phyloP scores from a whole-genome alignment of 345 rosid species.

The Populus davidiana region DNA sequence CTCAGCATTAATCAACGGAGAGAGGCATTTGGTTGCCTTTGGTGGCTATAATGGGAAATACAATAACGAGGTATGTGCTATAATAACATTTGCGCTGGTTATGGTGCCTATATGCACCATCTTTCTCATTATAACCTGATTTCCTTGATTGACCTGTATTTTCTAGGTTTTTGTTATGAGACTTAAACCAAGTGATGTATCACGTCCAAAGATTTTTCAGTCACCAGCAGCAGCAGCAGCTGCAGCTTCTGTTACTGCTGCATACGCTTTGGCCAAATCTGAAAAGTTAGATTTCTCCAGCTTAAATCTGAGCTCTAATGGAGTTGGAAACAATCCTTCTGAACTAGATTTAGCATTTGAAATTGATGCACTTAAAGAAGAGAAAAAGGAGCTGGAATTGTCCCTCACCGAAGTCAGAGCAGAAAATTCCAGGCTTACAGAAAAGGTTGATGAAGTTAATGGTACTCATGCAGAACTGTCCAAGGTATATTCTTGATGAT shows the following conservation, averaged over 20 bases:
- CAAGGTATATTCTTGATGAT: conserved; percentile 43
- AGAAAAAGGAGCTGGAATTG: conserved; percentile 53
- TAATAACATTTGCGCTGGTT: not conserved
- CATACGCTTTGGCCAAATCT: conserved; percentile 86
- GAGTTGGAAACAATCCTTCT: conserved; percentile 28
- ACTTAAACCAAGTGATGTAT: conserved; percentile 62
- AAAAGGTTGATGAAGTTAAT: conserved; percentile 73
- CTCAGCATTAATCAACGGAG: conserved; percentile 61
- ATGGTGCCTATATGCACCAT: not conserved
- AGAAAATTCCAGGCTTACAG: conserved; percentile 59
- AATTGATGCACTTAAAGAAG: conserved; percentile 62
- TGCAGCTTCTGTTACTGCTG: conserved; percentile 96
- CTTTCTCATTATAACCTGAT: not conserved
- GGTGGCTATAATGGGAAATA: conserved; percentile 98
- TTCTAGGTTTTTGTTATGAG: conserved; percentile 73
- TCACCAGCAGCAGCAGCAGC: conserved; percentile 99
- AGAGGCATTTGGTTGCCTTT: conserved; percentile 77
- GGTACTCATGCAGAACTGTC: conserved; percentile 66
- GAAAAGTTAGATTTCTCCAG: conserved; percentile 57
- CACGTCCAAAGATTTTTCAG: conserved; percentile 71
- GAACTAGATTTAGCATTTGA: conserved; percentile 41
- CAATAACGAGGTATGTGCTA: conserved; percentile 67
- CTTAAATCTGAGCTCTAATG: conserved; percentile 38
- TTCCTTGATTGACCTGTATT: conserved; percentile 8
- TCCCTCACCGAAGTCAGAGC: conserved; percentile 52